phyloP scores from a whole-genome alignment of 805 yeast genomes.

The Nakazawaea wickerhamii region DNA sequence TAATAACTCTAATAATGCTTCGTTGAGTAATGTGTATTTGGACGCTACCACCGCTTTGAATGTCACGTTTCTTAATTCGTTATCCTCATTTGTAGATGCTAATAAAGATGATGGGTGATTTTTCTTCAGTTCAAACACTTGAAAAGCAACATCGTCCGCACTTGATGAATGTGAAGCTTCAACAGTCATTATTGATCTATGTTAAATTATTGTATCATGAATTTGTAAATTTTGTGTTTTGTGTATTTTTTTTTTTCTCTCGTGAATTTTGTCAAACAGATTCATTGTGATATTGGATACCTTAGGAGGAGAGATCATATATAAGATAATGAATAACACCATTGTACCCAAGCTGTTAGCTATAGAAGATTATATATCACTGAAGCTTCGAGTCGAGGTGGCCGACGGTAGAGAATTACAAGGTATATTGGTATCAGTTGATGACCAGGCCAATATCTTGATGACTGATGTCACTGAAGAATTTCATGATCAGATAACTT shows the following conservation, averaged over 20 bases:
- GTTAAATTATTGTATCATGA: no score
- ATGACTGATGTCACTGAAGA: constrained; percentile 33
- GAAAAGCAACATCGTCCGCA: background rate
- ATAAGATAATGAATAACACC: background rate
- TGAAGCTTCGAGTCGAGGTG: constrained; percentile 22
- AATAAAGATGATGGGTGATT: constrained; percentile 15
- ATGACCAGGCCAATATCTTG: constrained; percentile 36
- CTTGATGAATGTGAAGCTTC: background rate
- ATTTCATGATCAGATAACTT: constrained; percentile 9
- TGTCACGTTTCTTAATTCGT: constrained; percentile 20
- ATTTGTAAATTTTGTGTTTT: background rate
- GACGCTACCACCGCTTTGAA: constrained; percentile 29
- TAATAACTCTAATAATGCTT: constrained; percentile 20
- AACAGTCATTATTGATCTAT: background rate
- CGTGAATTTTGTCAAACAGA: constrained; percentile 16
- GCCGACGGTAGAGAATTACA: constrained; percentile 27
- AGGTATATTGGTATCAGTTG: constrained; percentile 38
- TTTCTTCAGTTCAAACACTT: background rate
- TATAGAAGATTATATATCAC: constrained; percentile 29
- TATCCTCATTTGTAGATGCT: constrained; percentile 10
- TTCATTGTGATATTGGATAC: constrained; percentile 2
- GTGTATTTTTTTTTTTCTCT: background rate
- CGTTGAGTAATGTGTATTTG: constrained; percentile 27
- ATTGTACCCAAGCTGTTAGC: constrained; percentile 18
- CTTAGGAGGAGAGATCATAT: background rate